Evolutionary conservation across 1,139 yeast genomes (phyloP), one percentile per base, ranked within the genome.

Genomic region (Kurtzmaniella quercitrusa): DNA sequence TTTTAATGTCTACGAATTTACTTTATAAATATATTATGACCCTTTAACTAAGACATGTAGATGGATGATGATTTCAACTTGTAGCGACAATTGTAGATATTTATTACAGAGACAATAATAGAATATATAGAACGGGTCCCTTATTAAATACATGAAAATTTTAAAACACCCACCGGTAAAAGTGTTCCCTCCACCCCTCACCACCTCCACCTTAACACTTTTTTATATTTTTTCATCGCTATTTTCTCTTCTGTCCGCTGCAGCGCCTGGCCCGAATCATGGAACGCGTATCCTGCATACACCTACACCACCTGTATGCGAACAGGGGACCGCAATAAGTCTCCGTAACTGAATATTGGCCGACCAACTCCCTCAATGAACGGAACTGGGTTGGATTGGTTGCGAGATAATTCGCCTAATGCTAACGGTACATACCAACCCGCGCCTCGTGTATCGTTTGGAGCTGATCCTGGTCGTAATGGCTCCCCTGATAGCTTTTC

Each of bases 341-440:
- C 30, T 26, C 30, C 9, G 30, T 26, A 26, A 26, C 30, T 5
- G 30, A 6, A 26, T 6, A 6, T 26, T 26, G 30, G 30, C 30
- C 30, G 23, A 26, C 12, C 30, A 26, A 26, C 5, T 21, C 26
- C 30, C 30, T 9, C 3, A 26, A 64, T 63, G 69, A 56, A 55
- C 39, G 59, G 59, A 16, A 53, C 66, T 18, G 70, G 68, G 20
- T 70, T 68, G 45, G 74, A 71, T 46, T 72, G 77, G 76, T 56
- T 70, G 37, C 63, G 68, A 17, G 45, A 52, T 19, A 43, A 48
- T 30, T 45, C 55, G 4, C 52, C 28, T 14, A 40, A 21, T 16
- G 33, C 52, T 21, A 52, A 52, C 12, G 50, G 53, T 3, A 36
- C 46, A 20, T 51, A 50, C 11, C 50, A 63, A 11, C 68, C 68